These are phyloP conservation scores for Pugionium dolabratum DNA, from an alignment of 345 rosid species.

Conservation along the genomic window DNA sequence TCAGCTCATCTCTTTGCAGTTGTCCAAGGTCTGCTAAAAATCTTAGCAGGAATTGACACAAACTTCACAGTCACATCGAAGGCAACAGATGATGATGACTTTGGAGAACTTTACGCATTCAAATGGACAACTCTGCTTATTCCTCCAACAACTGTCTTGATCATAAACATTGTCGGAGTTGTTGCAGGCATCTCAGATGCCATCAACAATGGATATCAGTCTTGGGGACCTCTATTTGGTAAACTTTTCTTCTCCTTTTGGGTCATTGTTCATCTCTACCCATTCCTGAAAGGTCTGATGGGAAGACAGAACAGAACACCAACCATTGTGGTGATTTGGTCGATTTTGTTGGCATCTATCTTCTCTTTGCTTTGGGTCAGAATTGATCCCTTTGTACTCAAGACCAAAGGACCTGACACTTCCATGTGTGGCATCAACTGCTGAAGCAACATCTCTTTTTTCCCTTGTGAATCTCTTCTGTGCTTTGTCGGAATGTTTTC, in stretches of 20 bases:
- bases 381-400: conserved; percentile 88
- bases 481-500: conserved; percentile 17
- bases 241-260: conserved; percentile 94
- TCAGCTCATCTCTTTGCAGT: conserved; percentile 96
- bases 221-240: conserved; percentile 95
- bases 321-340: conserved; percentile 96
- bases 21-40: conserved; percentile 79
- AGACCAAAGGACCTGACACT: conserved; percentile 91
- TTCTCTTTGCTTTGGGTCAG: conserved; percentile 96
- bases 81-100: conserved; percentile 81
- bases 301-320: conserved; percentile 96
- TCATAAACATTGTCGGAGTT: conserved; percentile 89
- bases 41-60: conserved; percentile 89
- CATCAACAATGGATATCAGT: conserved; percentile 84
- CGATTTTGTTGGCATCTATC: conserved; percentile 85
- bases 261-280: conserved; percentile 96
- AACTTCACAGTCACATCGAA: conserved; percentile 97
- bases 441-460: conserved; percentile 38
- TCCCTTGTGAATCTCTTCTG: too few species aligned
- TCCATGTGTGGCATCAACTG: conserved; percentile 86
- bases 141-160: conserved; percentile 92
- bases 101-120: conserved; percentile 82
- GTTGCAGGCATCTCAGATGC: conserved; percentile 96
- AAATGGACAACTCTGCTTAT: conserved; percentile 94
- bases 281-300: conserved; percentile 98